phyloP scores from a whole-genome alignment of 2,329 filamentous ascomycete genomes.

The Fusarium zealandicum region DNA sequence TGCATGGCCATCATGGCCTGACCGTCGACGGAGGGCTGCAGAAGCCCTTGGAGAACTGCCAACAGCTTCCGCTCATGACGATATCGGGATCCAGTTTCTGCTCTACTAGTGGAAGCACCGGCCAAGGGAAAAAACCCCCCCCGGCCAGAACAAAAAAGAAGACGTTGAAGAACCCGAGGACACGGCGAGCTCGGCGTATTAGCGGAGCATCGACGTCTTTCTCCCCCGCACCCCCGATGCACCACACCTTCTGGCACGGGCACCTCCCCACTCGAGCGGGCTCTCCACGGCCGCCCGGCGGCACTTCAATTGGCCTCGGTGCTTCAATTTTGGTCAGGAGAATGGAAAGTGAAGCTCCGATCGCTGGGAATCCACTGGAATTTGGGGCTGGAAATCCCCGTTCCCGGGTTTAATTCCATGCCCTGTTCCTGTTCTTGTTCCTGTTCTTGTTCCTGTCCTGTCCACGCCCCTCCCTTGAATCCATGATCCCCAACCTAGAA shows the following conservation, averaged over 20 bases:
- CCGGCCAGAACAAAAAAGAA: slow-evolving; percentile 14
- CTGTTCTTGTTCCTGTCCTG: not conserved
- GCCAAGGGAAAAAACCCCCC: slow-evolving; percentile 9
- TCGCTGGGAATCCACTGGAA: slow-evolving; percentile 24
- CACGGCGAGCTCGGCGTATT: slow-evolving; percentile 40
- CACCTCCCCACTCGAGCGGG: slow-evolving; percentile 32
- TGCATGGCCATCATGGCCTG: slow-evolving; percentile 7
- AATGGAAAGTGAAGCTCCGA: slow-evolving; percentile 22
- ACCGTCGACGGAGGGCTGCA: not conserved
- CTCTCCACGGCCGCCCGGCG: slow-evolving; percentile 34
- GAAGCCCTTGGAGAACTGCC: too few relatives aligned
- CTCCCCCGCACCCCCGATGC: slow-evolving; percentile 38
- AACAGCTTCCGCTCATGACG: too few relatives aligned
- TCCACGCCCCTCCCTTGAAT: not conserved
- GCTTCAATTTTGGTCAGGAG: slow-evolving; percentile 27
- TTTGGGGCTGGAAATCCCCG: slow-evolving; percentile 16
- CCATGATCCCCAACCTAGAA: too few relatives aligned
- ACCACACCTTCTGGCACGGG: slow-evolving; percentile 28
- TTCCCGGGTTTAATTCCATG: slow-evolving; percentile 1
- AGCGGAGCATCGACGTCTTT: slow-evolving; percentile 37
- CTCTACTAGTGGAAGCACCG: slow-evolving; percentile 11
- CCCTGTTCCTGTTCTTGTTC: not conserved
- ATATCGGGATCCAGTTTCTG: not conserved
- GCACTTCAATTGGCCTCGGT: slow-evolving; percentile 27
- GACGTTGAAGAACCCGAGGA: slow-evolving; percentile 20